Evolutionary conservation across 768 basidiomycete genomes (phyloP).

Genomic region (Leccinum barrowsii): DNA sequence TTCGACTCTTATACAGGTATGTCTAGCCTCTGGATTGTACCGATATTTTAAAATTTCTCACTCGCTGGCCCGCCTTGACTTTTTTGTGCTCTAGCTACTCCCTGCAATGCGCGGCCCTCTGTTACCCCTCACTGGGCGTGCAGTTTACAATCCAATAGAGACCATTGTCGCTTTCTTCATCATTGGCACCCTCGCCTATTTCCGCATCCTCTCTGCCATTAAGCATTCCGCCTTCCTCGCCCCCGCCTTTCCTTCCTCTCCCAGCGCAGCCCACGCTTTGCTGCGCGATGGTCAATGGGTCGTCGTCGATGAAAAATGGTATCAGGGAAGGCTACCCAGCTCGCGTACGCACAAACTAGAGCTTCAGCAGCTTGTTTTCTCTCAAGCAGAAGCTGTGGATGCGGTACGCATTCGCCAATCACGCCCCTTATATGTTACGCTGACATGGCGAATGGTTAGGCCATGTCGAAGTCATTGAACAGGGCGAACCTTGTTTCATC

Average conservation of each 20-base stretch:
- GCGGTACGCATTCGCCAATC: slow-evolving; percentile 25
- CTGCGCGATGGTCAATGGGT: slow-evolving; percentile 61
- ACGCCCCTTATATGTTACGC: background rate
- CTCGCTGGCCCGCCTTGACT: background rate
- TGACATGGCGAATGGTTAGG: slow-evolving; percentile 19
- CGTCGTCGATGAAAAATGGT: slow-evolving; percentile 56
- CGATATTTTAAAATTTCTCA: background rate
- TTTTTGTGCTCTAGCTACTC: background rate
- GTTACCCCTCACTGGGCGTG: slow-evolving; percentile 66
- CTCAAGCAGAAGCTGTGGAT: slow-evolving; percentile 44
- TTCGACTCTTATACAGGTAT: background rate
- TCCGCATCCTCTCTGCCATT: slow-evolving; percentile 87
- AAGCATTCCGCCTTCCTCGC: slow-evolving; percentile 84
- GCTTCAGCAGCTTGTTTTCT: slow-evolving; percentile 71
- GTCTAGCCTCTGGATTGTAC: background rate
- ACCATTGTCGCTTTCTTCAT: slow-evolving; percentile 89
- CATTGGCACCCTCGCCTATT: slow-evolving; percentile 89
- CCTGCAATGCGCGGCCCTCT: slow-evolving; percentile 54
- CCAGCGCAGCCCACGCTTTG: slow-evolving; percentile 55
- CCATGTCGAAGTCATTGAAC: slow-evolving; percentile 30
- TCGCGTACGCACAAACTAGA: slow-evolving; percentile 45
- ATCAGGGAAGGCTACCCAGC: slow-evolving; percentile 30
- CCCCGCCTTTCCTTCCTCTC: slow-evolving; percentile 42
- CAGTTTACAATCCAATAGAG: slow-evolving; percentile 79
- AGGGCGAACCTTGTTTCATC: slow-evolving; percentile 42